Evolutionary conservation across 2,329 filamentous ascomycete species (phyloP).

Genomic region (Fusarium xyrophilum): DNA sequence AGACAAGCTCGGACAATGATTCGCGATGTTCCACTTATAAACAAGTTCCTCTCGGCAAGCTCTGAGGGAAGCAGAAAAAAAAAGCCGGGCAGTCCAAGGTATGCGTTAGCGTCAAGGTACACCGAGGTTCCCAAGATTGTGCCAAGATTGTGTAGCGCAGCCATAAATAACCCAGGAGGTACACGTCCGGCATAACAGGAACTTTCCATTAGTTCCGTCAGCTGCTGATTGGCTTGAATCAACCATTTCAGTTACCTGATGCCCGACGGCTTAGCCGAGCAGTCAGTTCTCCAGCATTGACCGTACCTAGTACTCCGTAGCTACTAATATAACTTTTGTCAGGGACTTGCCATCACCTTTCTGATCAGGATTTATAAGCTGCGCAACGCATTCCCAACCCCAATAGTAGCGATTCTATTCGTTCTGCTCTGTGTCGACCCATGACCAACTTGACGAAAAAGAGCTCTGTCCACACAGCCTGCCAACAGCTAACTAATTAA

Average conservation of each 20-base stretch:
- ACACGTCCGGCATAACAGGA: constrained; percentile 23
- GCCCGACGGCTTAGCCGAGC: constrained; percentile 28
- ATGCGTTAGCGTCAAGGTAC: constrained; percentile 8
- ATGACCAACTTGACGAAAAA: background rate
- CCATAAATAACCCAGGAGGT: constrained; percentile 18
- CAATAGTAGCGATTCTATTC: background rate
- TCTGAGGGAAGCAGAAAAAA: constrained; percentile 18
- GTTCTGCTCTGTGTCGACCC: background rate
- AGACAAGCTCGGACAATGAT: constrained; percentile 33
- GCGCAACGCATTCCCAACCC: background rate
- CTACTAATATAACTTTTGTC: too few relatives aligned
- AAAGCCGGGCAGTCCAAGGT: constrained; percentile 12
- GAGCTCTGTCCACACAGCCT: background rate
- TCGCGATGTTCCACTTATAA: constrained; percentile 31
- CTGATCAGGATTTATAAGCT: background rate
- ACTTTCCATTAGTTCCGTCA: background rate
- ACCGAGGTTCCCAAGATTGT: constrained; percentile 4
- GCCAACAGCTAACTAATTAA: background rate
- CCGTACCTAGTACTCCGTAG: too few relatives aligned
- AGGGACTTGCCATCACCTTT: background rate
- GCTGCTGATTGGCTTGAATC: constrained; percentile 6
- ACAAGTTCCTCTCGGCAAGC: constrained; percentile 21
- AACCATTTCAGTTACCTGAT: background rate
- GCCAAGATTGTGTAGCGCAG: background rate
- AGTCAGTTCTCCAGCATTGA: background rate